Evolutionary conservation across 2,329 filamentous ascomycete genomes (phyloP).

Genomic region (Phaeosphaeria sp.): DNA sequence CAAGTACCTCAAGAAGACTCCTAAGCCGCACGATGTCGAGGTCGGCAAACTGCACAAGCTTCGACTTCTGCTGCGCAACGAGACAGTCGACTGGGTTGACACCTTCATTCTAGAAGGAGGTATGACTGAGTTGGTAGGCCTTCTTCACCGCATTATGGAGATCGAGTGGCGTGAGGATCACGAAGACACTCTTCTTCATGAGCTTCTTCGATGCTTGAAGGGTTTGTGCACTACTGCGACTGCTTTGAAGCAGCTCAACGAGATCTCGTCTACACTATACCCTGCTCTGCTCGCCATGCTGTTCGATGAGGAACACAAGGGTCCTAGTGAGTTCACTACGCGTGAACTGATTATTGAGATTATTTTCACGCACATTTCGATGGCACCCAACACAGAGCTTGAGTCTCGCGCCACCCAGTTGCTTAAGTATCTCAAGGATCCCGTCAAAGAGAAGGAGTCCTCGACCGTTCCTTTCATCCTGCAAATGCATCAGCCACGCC

Average conservation of each 20-base stretch:
- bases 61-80: conserved; percentile 85
- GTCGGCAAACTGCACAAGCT: conserved; percentile 96
- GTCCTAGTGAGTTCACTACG: conserved; percentile 94
- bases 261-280: conserved; percentile 81
- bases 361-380: conserved; percentile 85
- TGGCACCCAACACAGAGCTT: conserved; percentile 62
- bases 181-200: conserved; percentile 90
- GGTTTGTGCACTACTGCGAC: conserved; percentile 90
- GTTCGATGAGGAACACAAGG: conserved; percentile 98
- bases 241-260: conserved; percentile 80
- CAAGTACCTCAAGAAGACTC: conserved; percentile 79
- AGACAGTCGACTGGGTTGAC: conserved; percentile 95
- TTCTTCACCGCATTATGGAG: conserved; percentile 90
- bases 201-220: conserved; percentile 91
- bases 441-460: conserved; percentile 71
- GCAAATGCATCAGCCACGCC: conserved; percentile 84
- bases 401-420: conserved; percentile 74
- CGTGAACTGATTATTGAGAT: conserved; percentile 88
- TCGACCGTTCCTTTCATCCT: conserved; percentile 84
- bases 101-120: conserved; percentile 87
- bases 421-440: conserved; percentile 80
- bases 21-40: conserved; percentile 82
- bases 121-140: conserved; percentile 86
- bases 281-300: conserved; percentile 86
- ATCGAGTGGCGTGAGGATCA: conserved; percentile 99